phyloP scores from a whole-genome alignment of 495 filamentous ascomycete genomes.

The Aspergillus asperescens region DNA sequence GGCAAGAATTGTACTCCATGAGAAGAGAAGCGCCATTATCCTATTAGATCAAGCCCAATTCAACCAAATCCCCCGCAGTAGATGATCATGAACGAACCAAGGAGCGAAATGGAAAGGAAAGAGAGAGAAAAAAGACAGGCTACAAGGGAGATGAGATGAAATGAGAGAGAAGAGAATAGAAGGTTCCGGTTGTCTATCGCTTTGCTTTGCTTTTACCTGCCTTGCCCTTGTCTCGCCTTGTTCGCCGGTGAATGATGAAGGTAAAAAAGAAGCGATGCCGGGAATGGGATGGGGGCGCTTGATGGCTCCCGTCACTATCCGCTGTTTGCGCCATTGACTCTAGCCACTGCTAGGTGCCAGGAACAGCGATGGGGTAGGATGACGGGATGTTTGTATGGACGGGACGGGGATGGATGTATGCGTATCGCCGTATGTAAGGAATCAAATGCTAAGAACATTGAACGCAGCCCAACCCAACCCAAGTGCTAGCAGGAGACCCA shows the following conservation, averaged over 20 bases:
- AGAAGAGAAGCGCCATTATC: no score
- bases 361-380: not conserved
- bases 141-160: not conserved
- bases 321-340: not conserved
- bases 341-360: not conserved
- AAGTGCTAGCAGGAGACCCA: not conserved
- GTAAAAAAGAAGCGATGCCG: not conserved
- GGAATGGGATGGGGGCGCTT: not conserved
- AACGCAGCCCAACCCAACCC: not conserved
- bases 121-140: not conserved
- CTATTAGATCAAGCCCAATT: no score
- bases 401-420: not conserved
- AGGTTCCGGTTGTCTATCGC: conserved; percentile 5
- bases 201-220: not conserved
- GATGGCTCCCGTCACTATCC: not conserved
- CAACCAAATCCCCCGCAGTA: not conserved
- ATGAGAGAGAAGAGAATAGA: not conserved
- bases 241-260: not conserved
- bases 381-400: not conserved
- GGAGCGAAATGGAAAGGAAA: no score
- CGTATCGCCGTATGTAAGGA: conserved; percentile 3
- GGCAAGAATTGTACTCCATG: no score
- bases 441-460: not conserved
- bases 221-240: not conserved
- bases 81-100: not conserved